Evolutionary conservation across 805 yeast species (phyloP), one percentile per base, ranked within the genome.

Genomic region (Candida jianshihensis): DNA sequence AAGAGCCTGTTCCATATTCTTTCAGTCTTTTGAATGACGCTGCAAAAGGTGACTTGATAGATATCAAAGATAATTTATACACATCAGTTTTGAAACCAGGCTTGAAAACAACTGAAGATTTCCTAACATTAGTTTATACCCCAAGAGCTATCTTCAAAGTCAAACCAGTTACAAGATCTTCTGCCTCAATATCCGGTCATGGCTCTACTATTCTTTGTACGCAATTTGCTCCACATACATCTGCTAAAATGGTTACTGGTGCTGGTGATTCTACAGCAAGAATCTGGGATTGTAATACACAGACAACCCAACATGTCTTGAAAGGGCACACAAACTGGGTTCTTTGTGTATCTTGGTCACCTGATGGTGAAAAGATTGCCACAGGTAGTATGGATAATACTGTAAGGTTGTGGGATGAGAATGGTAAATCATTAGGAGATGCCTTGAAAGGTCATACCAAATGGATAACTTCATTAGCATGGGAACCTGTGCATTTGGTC

Each of bases 361-460:
- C 98, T 4, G 84, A 86, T 58, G 97, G 96, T 19, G 78, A 78
- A 43, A 69, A 80, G 53, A 75, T 92, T 32, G 98, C 98, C 11
- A 90, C 98, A 1, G 98, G 97, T 0, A 79, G 95, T 19, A 88
- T 87, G 96, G 98, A 92, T 55, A 78, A 74, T 53, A 84, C 95
- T 4, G 70, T 92, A 17, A 70, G 96, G 49, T 59, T 92, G 24
- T 92, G 97, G 97, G 88, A 86, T 43, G 65, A 63, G 12, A 71
- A 77, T 12, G 97, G 97, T 13, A 70, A 71, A 44, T 73, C 81
- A 6, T 40, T 83, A 12, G 96, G 96, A 10, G 71, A 71, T 34
- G 74, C 94, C 0, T 61, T 90, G 46, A 57, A 60, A 21, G 97
- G 97, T 3, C 98, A 92, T 53, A 53, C 73, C 14, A 88, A 90